Percentiles rank a stretch among this genome's conserved stretches.
Conservation (phyloP, 192 early-diverging fungal genomes). For the Backusella westeae region DNA sequence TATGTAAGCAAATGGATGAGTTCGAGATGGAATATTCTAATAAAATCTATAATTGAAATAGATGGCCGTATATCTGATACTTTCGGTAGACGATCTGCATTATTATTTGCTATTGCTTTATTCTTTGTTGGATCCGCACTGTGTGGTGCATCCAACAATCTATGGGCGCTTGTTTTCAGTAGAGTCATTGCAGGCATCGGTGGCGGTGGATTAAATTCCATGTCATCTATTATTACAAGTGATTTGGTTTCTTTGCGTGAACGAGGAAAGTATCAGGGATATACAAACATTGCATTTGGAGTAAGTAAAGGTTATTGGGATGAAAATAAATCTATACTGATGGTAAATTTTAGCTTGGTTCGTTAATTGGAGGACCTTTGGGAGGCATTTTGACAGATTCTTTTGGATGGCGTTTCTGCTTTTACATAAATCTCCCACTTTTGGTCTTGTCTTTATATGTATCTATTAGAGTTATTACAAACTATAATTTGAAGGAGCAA, state of each 20-base stretch:
- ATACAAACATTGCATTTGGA: slow-evolving; percentile 30
- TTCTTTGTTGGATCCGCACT: slow-evolving; percentile 69
- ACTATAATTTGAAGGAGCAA: slow-evolving; percentile 31
- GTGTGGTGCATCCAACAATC: slow-evolving; percentile 58
- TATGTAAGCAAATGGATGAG: slow-evolving; percentile 47
- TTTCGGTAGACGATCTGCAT: slow-evolving; percentile 67
- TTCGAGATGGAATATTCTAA: neutral
- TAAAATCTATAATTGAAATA: neutral
- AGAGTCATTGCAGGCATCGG: slow-evolving; percentile 78
- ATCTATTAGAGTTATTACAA: slow-evolving; percentile 41
- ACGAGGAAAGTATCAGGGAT: slow-evolving; percentile 54
- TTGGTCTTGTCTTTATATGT: slow-evolving; percentile 45
- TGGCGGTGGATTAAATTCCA: slow-evolving; percentile 52
- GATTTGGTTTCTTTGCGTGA: slow-evolving; percentile 71
- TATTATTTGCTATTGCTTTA: slow-evolving; percentile 54
- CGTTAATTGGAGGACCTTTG: slow-evolving; percentile 67
- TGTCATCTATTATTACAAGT: slow-evolving; percentile 67
- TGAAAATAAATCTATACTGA: neutral
- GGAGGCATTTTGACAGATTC: slow-evolving; percentile 55
- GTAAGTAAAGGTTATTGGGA: slow-evolving; percentile 1
- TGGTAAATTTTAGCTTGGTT: slow-evolving; percentile 25
- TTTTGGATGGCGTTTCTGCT: slow-evolving; percentile 59
- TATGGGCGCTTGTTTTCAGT: slow-evolving; percentile 56
- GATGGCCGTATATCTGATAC: slow-evolving; percentile 71
- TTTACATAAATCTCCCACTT: slow-evolving; percentile 77